Base-by-base conservation (phyloP, 2,329 filamentous ascomycete species). In the Septoria linicola region DNA sequence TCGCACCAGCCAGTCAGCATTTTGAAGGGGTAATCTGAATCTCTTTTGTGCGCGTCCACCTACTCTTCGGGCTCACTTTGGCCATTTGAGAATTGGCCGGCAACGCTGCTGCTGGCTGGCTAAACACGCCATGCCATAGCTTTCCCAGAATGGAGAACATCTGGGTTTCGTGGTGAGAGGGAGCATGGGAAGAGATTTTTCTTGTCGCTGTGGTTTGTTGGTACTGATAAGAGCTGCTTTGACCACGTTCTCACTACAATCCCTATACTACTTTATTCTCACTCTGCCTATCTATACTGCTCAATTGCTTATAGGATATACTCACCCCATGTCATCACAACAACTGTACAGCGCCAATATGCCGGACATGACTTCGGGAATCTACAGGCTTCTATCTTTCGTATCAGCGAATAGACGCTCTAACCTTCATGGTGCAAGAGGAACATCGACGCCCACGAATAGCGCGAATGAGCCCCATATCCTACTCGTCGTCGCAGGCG, bases 401-500 rank as follows among this genome's bases (percentile, higher is more conserved):
- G 56, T 60, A 17, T 57, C 55, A n/a, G 54, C 55, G 19, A 59
- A 60, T 23, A 43, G 58, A 50, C 34, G 51, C 46, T 45, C 42
- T 31, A 31, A 51, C 36, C 40, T 46, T 32, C 46, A 48, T 30
- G 43, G 41, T 34, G 30, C 47, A 2, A 36, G 39, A 25, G 36
- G 42, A 10, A 44, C 45, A 2, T 44, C 14, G 4, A 47, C 50
- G 16, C 45, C 45, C 2, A 43, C 32, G 8, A 48, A 54, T 14
- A 49, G 35, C 14, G 35, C 40, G 3, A 36, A 34, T 21, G 63
- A 65, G 23, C 60, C 59, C 2, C 56, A 51, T 2, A 87, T 96
- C 10, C 77, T 96, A 59, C 87, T 96, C 64, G 88, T 96, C 70
- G 92, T 95, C 75, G 96, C 91, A 10, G 90, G 80, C 54, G 87